Evolutionary conservation across 1,284 basidiomycete genomes (phyloP).

Genomic region (Melampsora occidentalis): DNA sequence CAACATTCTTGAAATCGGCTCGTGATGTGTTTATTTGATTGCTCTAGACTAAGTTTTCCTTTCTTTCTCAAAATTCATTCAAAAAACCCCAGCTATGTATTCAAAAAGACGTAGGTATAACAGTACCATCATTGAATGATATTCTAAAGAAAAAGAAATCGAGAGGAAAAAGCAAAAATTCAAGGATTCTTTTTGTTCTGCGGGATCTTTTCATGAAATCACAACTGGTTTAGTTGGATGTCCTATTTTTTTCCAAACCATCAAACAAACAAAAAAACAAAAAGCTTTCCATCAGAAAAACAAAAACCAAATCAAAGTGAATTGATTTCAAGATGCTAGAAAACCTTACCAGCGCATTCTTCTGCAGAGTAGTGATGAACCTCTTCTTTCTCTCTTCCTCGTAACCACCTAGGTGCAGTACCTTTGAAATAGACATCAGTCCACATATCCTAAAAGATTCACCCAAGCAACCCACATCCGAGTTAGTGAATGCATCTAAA

Average conservation of each 20-base stretch:
- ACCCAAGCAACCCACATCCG: background rate
- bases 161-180: no score
- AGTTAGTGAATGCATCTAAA: background rate
- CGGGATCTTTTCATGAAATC: background rate
- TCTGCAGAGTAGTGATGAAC: constrained; percentile 56
- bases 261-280: no score
- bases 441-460: constrained; percentile 19
- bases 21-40: no score
- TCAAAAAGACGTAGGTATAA: no score
- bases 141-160: no score
- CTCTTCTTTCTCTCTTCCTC: constrained; percentile 92
- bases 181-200: no score
- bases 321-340: background rate
- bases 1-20: no score
- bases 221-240: constrained; percentile 7
- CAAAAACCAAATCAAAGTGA: background rate
- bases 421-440: constrained; percentile 64
- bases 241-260: background rate
- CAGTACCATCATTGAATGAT: no score
- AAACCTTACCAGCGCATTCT: constrained; percentile 37
- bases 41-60: no score
- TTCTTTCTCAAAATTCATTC: no score
- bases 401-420: constrained; percentile 81
- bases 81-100: no score
- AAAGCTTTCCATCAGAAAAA: no score